Base-by-base conservation (phyloP, 2,329 filamentous ascomycete genomes). In the Mycocentrospora acerina region DNA sequence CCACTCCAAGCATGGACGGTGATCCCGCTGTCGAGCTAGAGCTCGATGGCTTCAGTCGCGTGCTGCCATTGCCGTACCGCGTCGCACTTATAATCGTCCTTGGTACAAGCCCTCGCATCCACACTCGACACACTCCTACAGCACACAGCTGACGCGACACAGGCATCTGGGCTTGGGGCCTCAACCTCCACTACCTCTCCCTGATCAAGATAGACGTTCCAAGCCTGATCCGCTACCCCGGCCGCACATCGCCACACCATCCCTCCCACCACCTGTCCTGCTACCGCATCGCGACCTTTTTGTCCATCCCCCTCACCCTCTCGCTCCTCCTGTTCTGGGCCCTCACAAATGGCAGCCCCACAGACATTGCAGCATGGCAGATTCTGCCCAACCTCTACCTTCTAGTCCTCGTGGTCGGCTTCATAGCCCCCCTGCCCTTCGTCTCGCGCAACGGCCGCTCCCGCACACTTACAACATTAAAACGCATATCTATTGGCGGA, bases 151-250 rank as follows among this genome's bases (percentile, higher is more conserved):
- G 12, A 34, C 29, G 11, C 33, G 8, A 26, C 32, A 44, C 52
- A 94, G 90, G 88, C 55, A 84, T 95, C 60, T 97, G 91, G 91
- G 90, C 88, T 65, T 98, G 91, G 90, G 90, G 85, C 51, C 70
- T 86, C 55, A 97, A 96, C 72, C 81, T 97, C 27, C 90, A 96
- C 64, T 90, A 88, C 71, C 82, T 97, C 44, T 78, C 85, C 58
- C 71, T 81, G 42, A 75, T 83, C 59, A 86, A 86, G 64, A 94
- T 98, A 72, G 89, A 96, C 68, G 87, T 95, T 38, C 87, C 89
- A 14, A 77, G 82, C 22, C 78, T 97, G 41, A 88, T 97, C 57
- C 84, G 87, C 67, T 97, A 97, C 68, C 89, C 90, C 26, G 73
- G 79, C 28, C 86, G 89, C 51, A 72, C 82, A 35, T 86, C 83